Conservation (phyloP, 305 asterid species). For the Solanum aculeatissimum region DNA sequence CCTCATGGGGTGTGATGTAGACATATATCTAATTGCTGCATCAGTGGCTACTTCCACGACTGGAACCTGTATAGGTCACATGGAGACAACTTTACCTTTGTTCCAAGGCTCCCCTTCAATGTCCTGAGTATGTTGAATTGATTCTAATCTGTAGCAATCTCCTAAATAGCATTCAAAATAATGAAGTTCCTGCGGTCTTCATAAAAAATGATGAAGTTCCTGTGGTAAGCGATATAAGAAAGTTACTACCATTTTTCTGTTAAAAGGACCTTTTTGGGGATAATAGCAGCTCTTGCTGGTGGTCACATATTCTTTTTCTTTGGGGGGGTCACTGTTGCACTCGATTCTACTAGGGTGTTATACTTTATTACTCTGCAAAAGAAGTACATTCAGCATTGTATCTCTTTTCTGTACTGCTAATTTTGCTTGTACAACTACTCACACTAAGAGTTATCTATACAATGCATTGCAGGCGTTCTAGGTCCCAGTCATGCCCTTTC, state of each 20-base stretch:
- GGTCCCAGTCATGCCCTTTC: constrained; percentile 93
- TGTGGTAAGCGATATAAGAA: not conserved
- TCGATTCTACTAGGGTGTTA: not conserved
- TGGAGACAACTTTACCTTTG: not conserved
- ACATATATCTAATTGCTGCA: not conserved
- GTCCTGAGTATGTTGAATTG: not conserved
- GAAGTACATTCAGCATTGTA: not conserved
- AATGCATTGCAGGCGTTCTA: constrained; percentile 48
- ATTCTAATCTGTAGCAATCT: not conserved
- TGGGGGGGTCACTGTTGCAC: not conserved
- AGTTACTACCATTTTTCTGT: not conserved
- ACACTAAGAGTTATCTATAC: not conserved
- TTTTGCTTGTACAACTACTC: not conserved
- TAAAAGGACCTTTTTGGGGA: not conserved
- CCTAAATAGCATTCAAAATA: not conserved
- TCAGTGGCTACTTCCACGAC: not conserved
- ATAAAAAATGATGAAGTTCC: not conserved
- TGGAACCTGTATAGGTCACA: not conserved
- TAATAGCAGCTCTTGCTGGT: not conserved
- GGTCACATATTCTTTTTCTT: not conserved
- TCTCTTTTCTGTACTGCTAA: not conserved
- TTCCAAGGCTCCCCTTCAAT: too few relatives aligned
- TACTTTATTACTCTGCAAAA: not conserved
- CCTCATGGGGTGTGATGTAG: not conserved
- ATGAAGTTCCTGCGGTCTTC: too few relatives aligned